Evolutionary conservation across 2,329 filamentous ascomycete species (phyloP).

Genomic region (Colletotrichum noveboracense): DNA sequence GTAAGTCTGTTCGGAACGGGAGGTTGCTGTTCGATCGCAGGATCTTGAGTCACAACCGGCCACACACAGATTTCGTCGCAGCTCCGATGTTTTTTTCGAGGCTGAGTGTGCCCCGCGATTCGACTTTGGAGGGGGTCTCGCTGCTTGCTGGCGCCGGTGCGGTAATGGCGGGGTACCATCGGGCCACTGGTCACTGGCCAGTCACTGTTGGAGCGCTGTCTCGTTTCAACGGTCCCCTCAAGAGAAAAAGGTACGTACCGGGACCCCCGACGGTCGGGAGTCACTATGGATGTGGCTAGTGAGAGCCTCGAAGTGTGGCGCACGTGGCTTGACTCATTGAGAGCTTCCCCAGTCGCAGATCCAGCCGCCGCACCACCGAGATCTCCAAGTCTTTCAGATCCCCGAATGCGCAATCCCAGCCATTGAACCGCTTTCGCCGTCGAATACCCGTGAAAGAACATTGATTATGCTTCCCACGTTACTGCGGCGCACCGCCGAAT

Average conservation of each 20-base stretch:
- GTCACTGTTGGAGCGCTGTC: not conserved
- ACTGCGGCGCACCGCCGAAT: constrained; percentile 29
- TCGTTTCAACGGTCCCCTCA: not conserved
- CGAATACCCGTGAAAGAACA: not conserved
- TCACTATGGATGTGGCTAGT: not conserved
- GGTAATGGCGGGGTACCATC: constrained; percentile 21
- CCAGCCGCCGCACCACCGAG: not conserved
- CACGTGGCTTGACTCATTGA: not conserved
- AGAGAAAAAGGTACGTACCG: not conserved
- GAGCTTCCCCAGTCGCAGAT: not conserved
- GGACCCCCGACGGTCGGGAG: not conserved
- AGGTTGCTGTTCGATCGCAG: not conserved
- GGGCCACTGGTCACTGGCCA: constrained; percentile 7
- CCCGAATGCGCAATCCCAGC: not conserved
- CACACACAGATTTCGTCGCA: constrained; percentile 15
- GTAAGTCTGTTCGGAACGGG: not conserved
- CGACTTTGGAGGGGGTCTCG: not conserved
- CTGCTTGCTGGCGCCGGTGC: not conserved
- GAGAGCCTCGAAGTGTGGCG: not conserved
- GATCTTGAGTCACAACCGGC: constrained; percentile 20
- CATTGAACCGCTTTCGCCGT: not conserved
- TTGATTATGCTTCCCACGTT: constrained; percentile 39
- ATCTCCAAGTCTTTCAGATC: not conserved
- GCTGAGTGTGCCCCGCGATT: constrained; percentile 24
- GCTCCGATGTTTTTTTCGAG: constrained; percentile 23